Evolutionary conservation across 495 filamentous ascomycete species (phyloP), one percentile per base, ranked within the genome.

Genomic region (Trichoderma reesei): DNA sequence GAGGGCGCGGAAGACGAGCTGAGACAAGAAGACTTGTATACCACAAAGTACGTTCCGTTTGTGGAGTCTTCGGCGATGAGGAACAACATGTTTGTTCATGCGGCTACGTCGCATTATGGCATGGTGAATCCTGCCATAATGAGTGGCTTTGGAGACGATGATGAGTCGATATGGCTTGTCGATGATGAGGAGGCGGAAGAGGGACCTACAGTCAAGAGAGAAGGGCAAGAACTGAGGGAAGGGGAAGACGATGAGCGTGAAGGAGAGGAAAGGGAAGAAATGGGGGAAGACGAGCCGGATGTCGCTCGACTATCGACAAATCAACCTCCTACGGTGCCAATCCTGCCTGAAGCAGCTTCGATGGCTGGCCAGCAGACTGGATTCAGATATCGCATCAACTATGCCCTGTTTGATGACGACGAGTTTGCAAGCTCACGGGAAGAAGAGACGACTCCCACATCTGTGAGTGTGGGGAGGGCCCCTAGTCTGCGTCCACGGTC

Each of bases 321-420:
- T 31, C 20, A 56, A 11, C 31, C 20, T 56, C 51, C 51, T 31
- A 8, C 51, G 34, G 11, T 56, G n/a, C 14, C 20, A 31, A 56
- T 6, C 10, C 20, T 18, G 26, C 51, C 51, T 10, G 51, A 56
- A 6, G 5, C 51, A 34, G 51, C 51, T 34, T n/a, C 51, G 13
- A 10, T 16, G 10, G 51, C 51, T 56, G 20, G 16, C 26, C 20
- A 7, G 13, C 20, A 56, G 8, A 56, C 51, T 5, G 51, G 51
- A 31, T 56, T 56, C 51, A 56, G 51, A 56, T 56, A 56, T 34
- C 51, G 51, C 51, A 56, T 56, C 10, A 56, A 56, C 20, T 26
- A 33, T 56, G 51, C 51, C 26, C 16, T 56, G 16, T 14, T 56
- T 11, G 51, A 56, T 33, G 51, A 56, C 5, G 51, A 56, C 51